Evolutionary conservation across 2,329 filamentous ascomycete genomes (phyloP).

Genomic region (Nemania serpens): DNA sequence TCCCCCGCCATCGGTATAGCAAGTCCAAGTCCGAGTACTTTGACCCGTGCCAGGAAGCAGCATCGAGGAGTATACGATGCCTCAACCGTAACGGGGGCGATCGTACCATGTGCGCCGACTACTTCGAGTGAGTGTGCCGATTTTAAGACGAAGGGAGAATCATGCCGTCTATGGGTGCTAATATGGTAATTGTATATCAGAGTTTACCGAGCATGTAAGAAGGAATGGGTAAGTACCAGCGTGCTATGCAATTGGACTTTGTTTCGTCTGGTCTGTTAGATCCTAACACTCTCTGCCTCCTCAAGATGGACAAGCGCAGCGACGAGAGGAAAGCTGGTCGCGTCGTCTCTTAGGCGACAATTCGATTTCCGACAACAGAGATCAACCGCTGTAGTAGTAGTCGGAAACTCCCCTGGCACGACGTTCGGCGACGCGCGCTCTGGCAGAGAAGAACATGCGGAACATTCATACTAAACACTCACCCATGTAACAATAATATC

Average conservation of each 20-base stretch:
- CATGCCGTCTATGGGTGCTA: constrained; percentile 1
- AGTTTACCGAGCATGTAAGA: constrained; percentile 26
- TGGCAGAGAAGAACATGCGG: too few relatives aligned
- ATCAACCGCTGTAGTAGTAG: neutral
- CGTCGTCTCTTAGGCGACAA: constrained; percentile 11
- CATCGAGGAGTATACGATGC: constrained; percentile 82
- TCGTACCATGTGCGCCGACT: constrained; percentile 87
- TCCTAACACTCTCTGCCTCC: constrained; percentile 12
- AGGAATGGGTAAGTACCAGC: constrained; percentile 26
- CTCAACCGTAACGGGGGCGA: constrained; percentile 88
- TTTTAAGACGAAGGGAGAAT: neutral
- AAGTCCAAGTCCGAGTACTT: constrained; percentile 89
- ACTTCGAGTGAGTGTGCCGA: constrained; percentile 78
- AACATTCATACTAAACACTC: neutral
- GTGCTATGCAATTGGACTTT: neutral
- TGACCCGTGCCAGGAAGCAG: constrained; percentile 94
- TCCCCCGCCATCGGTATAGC: constrained; percentile 51
- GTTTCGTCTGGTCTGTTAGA: neutral
- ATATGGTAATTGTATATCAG: constrained; percentile 1
- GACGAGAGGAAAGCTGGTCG: constrained; percentile 21
- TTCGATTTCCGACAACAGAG: neutral
- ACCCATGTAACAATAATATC: neutral
- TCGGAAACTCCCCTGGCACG: neutral
- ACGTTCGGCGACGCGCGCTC: too few relatives aligned
- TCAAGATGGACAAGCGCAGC: constrained; percentile 26